Evolutionary conservation across 1,139 yeast genomes (phyloP), one percentile per base, ranked within the genome.

Genomic region (Kurtzmaniella quercitrusa): DNA sequence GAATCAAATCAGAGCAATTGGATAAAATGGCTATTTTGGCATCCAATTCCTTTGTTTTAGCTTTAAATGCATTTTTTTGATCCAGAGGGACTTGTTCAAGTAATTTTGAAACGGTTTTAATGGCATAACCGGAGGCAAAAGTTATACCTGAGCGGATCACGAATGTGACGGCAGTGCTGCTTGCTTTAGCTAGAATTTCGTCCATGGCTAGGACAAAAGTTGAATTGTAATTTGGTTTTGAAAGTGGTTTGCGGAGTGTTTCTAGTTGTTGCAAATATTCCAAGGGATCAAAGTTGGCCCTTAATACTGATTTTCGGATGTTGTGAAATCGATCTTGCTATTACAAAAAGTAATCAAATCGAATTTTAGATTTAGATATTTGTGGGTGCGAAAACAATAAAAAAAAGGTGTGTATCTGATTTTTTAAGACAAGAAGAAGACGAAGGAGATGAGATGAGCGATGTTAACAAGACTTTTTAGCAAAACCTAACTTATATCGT

Each of bases 61-160:
- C 52, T 41, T 71, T 70, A 28, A 84, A 61, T 28, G 70, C 62
- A 3, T 55, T 55, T 48, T 76, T 73, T 46, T 82, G 84, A 17
- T 70, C 66, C 36, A 70, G 78, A 0, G 94, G 93, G 20, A 84
- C 73, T 46, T 74, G 72, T 33, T 77, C 82, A 40, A 84, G 65
- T 48, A 84, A 74, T 41, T 72, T 75, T 15, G 80, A 61, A 15
- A 85, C 77, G 0, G 87, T 80, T 48, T 78, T 81, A 42, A 86
- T 74, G 16, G 93, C 93, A 61, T 80, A 86, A 0, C 86, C 82
- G 0, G 91, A 80, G 0, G 94, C 95, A 28, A 85, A 55, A 0
- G 89, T 80, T 20, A 86, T 79, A 0, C 94, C 89, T 1, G 93
- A 84, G 45, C 86, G 67, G 35, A 86, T 81, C 9, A 94, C 95